Evolutionary conservation across 495 filamentous ascomycete species (phyloP).

Genomic region (Penicillium longicatenatum): DNA sequence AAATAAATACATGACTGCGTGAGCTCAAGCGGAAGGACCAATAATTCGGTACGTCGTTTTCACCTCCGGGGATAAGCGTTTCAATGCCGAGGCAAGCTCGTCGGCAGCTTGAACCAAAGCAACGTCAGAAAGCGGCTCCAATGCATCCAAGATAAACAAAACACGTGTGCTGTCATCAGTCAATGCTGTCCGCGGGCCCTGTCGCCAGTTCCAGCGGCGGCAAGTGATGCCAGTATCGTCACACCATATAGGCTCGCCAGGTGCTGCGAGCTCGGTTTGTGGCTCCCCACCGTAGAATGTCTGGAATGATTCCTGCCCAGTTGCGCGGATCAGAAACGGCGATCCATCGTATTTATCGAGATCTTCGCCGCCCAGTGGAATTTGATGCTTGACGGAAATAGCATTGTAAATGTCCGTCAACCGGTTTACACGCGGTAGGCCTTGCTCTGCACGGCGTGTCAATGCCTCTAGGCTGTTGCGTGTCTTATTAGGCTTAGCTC

Average conservation of each 20-base stretch:
- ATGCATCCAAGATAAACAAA: constrained; percentile 31
- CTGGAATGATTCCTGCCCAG: constrained; percentile 28
- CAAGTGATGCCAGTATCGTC: constrained; percentile 34
- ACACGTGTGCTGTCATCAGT: constrained; percentile 28
- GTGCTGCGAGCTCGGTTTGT: constrained; percentile 17
- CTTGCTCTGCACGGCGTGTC: constrained; percentile 31
- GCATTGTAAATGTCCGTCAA: constrained; percentile 41
- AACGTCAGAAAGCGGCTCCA: constrained; percentile 18
- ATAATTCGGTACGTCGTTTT: no score
- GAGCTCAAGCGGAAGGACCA: no score
- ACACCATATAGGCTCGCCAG: constrained; percentile 36
- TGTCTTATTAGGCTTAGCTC: constrained; percentile 27
- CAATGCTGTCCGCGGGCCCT: constrained; percentile 33
- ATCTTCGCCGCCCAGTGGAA: constrained; percentile 36
- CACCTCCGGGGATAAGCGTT: no score
- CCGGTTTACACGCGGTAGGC: constrained; percentile 34
- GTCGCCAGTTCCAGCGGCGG: constrained; percentile 37
- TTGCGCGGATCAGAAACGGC: constrained; percentile 32
- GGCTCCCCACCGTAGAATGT: constrained; percentile 27
- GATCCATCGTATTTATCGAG: constrained; percentile 35
- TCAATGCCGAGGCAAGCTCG: background rate
- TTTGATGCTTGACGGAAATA: constrained; percentile 38
- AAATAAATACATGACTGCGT: no score
- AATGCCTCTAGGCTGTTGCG: constrained; percentile 34
- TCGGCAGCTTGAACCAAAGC: constrained; percentile 15